Conservation (phyloP, 75 land plant genomes). For the Pinus tabuliformis region DNA sequence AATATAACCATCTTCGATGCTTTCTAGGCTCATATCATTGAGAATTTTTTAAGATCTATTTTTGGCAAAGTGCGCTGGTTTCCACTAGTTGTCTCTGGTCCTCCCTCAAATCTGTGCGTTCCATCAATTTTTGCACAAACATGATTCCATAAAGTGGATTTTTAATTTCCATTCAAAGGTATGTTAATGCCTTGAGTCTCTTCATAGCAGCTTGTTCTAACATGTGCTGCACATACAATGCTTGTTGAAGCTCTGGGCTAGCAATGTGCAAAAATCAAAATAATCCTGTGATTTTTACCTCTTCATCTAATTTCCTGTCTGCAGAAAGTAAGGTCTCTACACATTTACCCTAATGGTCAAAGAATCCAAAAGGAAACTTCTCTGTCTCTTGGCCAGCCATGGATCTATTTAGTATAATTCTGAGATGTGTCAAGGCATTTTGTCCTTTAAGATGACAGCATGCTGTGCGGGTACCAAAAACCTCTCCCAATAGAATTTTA, state of each 20-base stretch:
- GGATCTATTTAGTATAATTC: constrained; percentile 74
- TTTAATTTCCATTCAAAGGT: constrained; percentile 60
- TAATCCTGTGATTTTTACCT: constrained; percentile 81
- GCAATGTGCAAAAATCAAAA: constrained; percentile 93
- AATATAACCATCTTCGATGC: constrained; percentile 69
- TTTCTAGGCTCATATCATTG: constrained; percentile 76
- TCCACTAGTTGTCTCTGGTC: constrained; percentile 64
- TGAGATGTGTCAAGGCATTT: constrained; percentile 75
- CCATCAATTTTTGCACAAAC: constrained; percentile 48
- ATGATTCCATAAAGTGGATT: constrained; percentile 83
- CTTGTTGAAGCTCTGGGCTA: constrained; percentile 85
- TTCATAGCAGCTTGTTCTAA: constrained; percentile 62
- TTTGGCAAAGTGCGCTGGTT: constrained; percentile 69
- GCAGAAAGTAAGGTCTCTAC: constrained; percentile 74
- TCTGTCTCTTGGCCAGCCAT: constrained; percentile 80
- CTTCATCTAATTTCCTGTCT: constrained; percentile 72
- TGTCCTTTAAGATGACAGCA: constrained; percentile 87
- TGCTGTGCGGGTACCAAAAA: constrained; percentile 70
- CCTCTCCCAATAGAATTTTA: constrained; percentile 88
- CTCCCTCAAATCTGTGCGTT: constrained; percentile 43
- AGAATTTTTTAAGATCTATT: constrained; percentile 68
- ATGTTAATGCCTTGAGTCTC: constrained; percentile 67
- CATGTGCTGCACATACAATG: constrained; percentile 65
- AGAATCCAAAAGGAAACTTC: constrained; percentile 76
- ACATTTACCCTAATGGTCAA: constrained; percentile 54